Conservation (phyloP, 257 asterid genomes). For the Datura wrightii region DNA sequence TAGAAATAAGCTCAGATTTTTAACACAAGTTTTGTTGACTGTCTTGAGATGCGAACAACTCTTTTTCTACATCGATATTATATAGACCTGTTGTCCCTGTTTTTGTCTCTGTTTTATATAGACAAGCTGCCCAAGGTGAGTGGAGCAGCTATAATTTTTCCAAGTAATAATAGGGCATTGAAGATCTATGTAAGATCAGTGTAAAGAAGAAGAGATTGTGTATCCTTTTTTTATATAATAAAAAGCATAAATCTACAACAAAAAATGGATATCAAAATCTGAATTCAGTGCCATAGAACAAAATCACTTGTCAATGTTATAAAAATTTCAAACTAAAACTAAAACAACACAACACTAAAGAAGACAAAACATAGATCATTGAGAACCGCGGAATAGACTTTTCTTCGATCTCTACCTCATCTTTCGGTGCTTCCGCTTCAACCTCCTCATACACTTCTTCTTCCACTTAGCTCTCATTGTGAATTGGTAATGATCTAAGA, state of each 20-base stretch:
- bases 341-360: neutral
- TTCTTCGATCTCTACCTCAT: conserved; percentile 67
- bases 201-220: no score
- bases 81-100: no score
- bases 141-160: no score
- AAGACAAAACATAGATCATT: neutral
- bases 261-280: neutral
- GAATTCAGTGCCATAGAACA: neutral
- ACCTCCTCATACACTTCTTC: conserved; percentile 67
- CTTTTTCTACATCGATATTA: no score
- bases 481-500: neutral
- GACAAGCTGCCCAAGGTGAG: no score
- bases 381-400: neutral
- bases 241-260: neutral
- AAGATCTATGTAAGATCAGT: no score
- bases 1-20: no score
- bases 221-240: neutral
- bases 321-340: neutral
- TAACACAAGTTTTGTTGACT: no score
- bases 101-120: no score
- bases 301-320: neutral
- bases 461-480: conserved; percentile 43
- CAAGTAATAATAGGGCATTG: no score
- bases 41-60: no score
- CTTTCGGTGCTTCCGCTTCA: conserved; percentile 72